Conservation (phyloP, 2,329 filamentous ascomycete species). For the Xenoacremonium recifei region DNA sequence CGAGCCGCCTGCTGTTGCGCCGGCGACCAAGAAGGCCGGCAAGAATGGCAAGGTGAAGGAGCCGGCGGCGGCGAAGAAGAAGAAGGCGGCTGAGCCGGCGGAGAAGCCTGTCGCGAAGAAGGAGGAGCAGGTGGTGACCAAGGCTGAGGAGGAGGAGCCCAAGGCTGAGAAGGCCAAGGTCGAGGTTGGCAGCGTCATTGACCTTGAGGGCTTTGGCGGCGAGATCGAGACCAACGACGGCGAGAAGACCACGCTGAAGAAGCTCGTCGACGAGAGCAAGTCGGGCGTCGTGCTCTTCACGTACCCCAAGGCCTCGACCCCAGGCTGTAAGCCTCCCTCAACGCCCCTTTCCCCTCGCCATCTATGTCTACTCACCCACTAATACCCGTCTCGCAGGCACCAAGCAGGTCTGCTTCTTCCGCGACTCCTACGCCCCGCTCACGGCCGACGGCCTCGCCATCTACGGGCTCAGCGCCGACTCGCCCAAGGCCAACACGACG, state of each 20-base stretch:
- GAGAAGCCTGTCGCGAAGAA: slow-evolving; percentile 18
- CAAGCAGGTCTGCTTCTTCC: slow-evolving; percentile 89
- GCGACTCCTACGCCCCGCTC: slow-evolving; percentile 76
- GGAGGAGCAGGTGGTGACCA: slow-evolving; percentile 19
- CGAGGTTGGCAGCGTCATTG: slow-evolving; percentile 54
- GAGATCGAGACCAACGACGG: slow-evolving; percentile 86
- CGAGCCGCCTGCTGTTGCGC: slow-evolving; percentile 44
- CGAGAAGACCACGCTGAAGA: slow-evolving; percentile 72
- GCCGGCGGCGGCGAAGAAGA: slow-evolving; percentile 11
- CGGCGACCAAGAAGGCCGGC: slow-evolving; percentile 29
- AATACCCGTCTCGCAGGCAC: slow-evolving; percentile 62
- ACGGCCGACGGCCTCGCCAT: slow-evolving; percentile 79
- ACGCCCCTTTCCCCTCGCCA: background rate
- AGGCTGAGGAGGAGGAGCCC: slow-evolving; percentile 32
- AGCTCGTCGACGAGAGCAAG: slow-evolving; percentile 79
- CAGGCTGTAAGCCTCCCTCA: slow-evolving; percentile 72
- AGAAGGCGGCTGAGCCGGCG: slow-evolving; percentile 7
- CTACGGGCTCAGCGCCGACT: slow-evolving; percentile 87
- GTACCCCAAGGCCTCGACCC: slow-evolving; percentile 91
- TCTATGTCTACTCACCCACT: background rate
- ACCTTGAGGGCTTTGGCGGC: slow-evolving; percentile 60
- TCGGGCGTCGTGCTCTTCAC: slow-evolving; percentile 89
- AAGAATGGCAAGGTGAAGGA: slow-evolving; percentile 17
- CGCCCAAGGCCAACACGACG: slow-evolving; percentile 84
- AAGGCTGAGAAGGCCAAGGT: slow-evolving; percentile 33